phyloP scores from a whole-genome alignment of 495 filamentous ascomycete genomes.

The Penicillium mononematosum region DNA sequence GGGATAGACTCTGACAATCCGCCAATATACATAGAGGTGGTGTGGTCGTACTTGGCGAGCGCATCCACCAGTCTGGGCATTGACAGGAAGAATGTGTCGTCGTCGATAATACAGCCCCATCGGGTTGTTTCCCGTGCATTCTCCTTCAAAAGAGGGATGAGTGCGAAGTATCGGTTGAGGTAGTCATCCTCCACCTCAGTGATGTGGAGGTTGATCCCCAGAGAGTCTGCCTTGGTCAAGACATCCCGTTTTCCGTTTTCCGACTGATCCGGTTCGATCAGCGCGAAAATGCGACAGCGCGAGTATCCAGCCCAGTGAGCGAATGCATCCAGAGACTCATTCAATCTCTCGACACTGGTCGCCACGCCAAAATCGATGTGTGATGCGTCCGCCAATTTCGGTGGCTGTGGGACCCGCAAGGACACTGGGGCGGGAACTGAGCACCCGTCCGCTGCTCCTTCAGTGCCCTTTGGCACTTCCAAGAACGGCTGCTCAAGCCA shows the following conservation, averaged over 20 bases:
- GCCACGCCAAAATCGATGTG: slow-evolving; percentile 61
- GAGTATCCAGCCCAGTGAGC: slow-evolving; percentile 61
- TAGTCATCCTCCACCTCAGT: slow-evolving; percentile 49
- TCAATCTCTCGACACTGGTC: slow-evolving; percentile 55
- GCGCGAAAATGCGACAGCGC: slow-evolving; percentile 53
- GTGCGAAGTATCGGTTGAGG: slow-evolving; percentile 58
- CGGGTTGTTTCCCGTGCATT: slow-evolving; percentile 47
- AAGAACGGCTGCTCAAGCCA: slow-evolving; percentile 36
- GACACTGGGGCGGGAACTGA: slow-evolving; percentile 35
- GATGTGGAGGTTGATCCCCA: slow-evolving; percentile 53
- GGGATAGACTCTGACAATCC: slow-evolving; percentile 54
- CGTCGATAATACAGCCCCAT: slow-evolving; percentile 65
- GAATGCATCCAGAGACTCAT: slow-evolving; percentile 55
- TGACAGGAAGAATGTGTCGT: slow-evolving; percentile 67
- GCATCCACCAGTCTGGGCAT: slow-evolving; percentile 49
- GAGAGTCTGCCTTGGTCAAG: slow-evolving; percentile 37
- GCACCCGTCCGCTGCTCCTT: slow-evolving; percentile 35
- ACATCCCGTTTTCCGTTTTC: slow-evolving; percentile 21
- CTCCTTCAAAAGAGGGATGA: slow-evolving; percentile 52
- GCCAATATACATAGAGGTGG: slow-evolving; percentile 52
- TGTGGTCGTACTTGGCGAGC: slow-evolving; percentile 47
- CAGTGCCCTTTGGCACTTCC: slow-evolving; percentile 11
- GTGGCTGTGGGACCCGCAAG: slow-evolving; percentile 33
- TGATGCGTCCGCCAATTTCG: slow-evolving; percentile 47
- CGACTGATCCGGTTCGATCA: slow-evolving; percentile 49